A percentile compares a stretch with the other conserved stretches of the same genome.
These are phyloP conservation scores for Selaginella tamariscina DNA, from an alignment of 75 land plant species.

Conservation along the genomic window DNA sequence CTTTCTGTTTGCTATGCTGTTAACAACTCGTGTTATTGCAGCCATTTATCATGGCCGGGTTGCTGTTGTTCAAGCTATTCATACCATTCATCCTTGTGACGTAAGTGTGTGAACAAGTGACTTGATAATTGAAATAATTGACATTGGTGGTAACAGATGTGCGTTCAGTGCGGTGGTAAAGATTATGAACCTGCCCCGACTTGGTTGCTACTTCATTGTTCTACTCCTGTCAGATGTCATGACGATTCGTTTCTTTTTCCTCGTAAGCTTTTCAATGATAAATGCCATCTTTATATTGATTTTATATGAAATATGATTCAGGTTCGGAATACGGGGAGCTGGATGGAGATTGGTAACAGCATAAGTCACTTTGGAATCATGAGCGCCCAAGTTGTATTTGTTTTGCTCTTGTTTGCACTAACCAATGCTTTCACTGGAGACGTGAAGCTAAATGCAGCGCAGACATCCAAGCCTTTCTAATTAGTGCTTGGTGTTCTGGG, in stretches of 20 bases:
- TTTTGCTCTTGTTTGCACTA: conserved; percentile 73
- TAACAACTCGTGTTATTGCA: conserved; percentile 24
- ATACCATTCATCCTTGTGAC: conserved; percentile 94
- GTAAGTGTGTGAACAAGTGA: conserved; percentile 34
- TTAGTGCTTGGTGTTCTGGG: background rate
- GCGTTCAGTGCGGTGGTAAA: conserved; percentile 78
- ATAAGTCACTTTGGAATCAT: conserved; percentile 97
- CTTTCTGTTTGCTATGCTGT: background rate
- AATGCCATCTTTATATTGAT: too few species aligned
- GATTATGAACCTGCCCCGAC: conserved; percentile 48
- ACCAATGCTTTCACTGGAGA: conserved; percentile 72
- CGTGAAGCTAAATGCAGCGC: conserved; percentile 21
- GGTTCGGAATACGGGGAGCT: conserved; percentile 93
- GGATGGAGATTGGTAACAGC: conserved; percentile 98
- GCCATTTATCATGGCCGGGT: conserved; percentile 84
- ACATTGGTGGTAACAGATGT: conserved; percentile 41
- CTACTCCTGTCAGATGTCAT: conserved; percentile 83
- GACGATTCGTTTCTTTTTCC: conserved; percentile 97
- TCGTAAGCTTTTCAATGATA: conserved; percentile 41
- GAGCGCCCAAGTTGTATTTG: conserved; percentile 96
- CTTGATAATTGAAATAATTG: background rate
- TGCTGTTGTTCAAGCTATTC: conserved; percentile 76
- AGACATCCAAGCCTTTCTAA: background rate
- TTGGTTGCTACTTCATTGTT: conserved; percentile 88
- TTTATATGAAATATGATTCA: too few species aligned